phyloP scores from a whole-genome alignment of 345 rosid species.

The Eucalyptus sp. region DNA sequence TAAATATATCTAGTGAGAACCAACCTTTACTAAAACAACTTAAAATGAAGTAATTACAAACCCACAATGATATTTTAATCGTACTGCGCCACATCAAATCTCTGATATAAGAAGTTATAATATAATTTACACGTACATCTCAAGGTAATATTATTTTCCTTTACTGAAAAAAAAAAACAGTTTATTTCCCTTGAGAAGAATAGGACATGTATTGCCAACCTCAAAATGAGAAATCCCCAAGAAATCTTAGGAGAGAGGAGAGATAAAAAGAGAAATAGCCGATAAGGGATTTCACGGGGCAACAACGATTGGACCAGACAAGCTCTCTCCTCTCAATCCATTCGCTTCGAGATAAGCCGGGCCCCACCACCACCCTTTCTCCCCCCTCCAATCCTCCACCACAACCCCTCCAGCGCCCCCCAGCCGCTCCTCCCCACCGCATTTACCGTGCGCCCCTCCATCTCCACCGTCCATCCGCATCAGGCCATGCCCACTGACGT shows the following conservation, averaged over 20 bases:
- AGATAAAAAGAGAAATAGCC: not conserved
- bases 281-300: not conserved
- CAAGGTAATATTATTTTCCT: not conserved
- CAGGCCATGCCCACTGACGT: fast-evolving
- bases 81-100: too few relatives aligned
- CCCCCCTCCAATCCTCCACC: not conserved
- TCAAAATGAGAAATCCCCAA: not conserved
- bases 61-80: not conserved
- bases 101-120: fast-evolving
- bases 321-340: slow-evolving; percentile 5
- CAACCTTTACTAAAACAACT: fast-evolving
- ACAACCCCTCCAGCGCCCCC: slow-evolving; percentile 2
- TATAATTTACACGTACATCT: not conserved
- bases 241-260: not conserved
- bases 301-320: slow-evolving; percentile 7
- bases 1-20: fast-evolving
- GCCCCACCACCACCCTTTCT: not conserved
- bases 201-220: not conserved
- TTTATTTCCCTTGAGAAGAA: not conserved
- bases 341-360: slow-evolving; percentile 17
- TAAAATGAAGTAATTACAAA: fast-evolving
- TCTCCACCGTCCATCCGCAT: not conserved
- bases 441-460: not conserved
- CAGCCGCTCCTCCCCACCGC: not conserved
- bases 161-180: not conserved